phyloP scores from a whole-genome alignment of 2,329 filamentous ascomycete species.

The Aspergillus calidoustus region DNA sequence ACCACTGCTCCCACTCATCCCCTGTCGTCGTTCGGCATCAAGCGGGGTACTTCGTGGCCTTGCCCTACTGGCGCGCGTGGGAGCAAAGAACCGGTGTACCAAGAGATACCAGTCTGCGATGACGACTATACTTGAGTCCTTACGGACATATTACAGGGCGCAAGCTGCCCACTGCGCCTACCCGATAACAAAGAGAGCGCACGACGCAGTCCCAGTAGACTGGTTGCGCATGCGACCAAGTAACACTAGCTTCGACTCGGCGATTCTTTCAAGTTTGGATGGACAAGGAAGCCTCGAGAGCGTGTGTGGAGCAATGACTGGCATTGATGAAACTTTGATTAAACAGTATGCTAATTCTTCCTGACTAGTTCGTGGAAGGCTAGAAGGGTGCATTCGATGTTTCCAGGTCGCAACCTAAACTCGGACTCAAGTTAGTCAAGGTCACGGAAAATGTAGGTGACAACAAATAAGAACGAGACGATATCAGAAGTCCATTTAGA shows the following conservation, averaged over 20 bases:
- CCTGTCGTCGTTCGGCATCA: background rate
- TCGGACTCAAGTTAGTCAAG: slow-evolving; percentile 21
- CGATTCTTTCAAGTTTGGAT: background rate
- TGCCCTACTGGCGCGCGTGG: background rate
- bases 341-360: background rate
- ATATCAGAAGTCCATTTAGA: slow-evolving; percentile 84
- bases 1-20: background rate
- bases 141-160: background rate
- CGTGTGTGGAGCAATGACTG: background rate
- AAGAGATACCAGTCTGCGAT: too few species aligned
- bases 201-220: background rate
- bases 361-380: background rate
- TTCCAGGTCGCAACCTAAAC: slow-evolving; percentile 6
- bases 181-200: background rate
- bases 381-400: background rate
- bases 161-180: background rate
- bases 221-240: background rate
- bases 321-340: background rate
- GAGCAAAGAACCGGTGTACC: background rate
- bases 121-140: background rate
- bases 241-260: background rate
- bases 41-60: background rate
- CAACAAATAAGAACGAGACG: slow-evolving; percentile 2
- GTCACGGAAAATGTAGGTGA: slow-evolving; percentile 13
- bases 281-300: background rate